These are phyloP conservation scores for Colletotrichum sp. DNA, from an alignment of 2,329 filamentous ascomycete genomes.

Conservation along the genomic window DNA sequence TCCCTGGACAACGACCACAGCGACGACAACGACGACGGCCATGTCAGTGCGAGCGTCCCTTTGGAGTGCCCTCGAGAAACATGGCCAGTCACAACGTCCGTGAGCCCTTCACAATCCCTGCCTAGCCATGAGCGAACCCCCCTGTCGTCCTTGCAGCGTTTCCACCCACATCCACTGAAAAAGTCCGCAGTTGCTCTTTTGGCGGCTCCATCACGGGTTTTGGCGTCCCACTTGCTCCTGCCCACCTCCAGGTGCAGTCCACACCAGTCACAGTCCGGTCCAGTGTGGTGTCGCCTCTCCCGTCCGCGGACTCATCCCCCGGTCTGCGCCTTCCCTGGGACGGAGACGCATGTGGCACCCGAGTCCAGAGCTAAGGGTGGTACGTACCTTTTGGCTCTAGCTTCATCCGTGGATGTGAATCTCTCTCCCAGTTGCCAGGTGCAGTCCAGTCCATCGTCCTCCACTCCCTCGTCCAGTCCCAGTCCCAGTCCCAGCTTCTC, in stretches of 20 bases:
- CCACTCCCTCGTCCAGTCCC: not conserved
- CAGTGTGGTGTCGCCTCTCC: conserved; percentile 9
- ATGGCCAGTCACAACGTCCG: conserved; percentile 14
- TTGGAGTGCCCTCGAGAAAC: conserved; percentile 14
- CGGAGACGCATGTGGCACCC: conserved; percentile 9
- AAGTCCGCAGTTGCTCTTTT: not conserved
- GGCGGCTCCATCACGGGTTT: not conserved
- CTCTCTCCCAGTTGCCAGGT: not conserved
- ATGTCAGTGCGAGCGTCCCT: not conserved
- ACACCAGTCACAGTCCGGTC: not conserved
- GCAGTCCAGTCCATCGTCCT: not conserved
- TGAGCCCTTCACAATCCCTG: conserved; percentile 15
- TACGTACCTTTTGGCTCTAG: not conserved
- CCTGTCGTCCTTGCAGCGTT: not conserved
- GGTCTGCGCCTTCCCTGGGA: conserved; percentile 4
- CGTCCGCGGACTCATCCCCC: not conserved
- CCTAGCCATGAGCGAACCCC: conserved; percentile 8
- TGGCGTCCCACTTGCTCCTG: not conserved
- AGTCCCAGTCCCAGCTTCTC: not conserved
- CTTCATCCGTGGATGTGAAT: not conserved
- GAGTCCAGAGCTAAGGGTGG: not conserved
- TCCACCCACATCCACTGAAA: conserved; percentile 16
- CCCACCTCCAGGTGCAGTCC: not conserved
- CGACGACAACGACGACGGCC: not conserved
- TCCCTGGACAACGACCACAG: not conserved